A percentile compares a stretch with the other conserved stretches of the same genome.
phyloP scores from a whole-genome alignment of 192 early-diverging fungal species.

The Gonapodya sp. region DNA sequence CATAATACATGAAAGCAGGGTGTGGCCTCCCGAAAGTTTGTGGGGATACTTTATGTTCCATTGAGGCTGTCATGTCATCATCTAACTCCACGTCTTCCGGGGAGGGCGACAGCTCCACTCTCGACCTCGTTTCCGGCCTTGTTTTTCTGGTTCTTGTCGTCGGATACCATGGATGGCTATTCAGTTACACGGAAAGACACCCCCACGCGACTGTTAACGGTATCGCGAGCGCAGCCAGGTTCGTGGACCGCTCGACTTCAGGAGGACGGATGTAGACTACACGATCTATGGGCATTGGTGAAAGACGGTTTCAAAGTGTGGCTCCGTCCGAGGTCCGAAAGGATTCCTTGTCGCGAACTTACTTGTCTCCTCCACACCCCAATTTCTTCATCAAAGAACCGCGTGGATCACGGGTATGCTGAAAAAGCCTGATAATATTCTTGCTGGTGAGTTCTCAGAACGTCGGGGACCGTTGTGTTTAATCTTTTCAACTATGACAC shows the following conservation, averaged over 20 bases:
- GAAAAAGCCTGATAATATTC: background rate
- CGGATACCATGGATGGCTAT: background rate
- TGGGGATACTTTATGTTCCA: no score
- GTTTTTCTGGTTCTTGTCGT: background rate
- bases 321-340: background rate
- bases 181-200: background rate
- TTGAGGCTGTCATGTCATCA: no score
- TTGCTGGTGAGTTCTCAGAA: background rate
- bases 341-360: background rate
- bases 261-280: no score
- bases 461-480: background rate
- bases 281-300: background rate
- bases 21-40: no score
- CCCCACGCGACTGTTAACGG: background rate
- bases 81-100: no score
- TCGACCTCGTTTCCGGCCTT: background rate
- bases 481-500: background rate
- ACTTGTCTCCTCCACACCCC: background rate
- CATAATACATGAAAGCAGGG: no score
- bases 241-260: no score
- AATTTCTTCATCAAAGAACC: background rate
- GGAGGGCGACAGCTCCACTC: no score
- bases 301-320: background rate
- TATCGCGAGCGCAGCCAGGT: background rate
- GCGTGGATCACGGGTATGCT: background rate